Evolutionary conservation across 148 eudicot species (phyloP).

Genomic region (Persicaria maculosa): DNA sequence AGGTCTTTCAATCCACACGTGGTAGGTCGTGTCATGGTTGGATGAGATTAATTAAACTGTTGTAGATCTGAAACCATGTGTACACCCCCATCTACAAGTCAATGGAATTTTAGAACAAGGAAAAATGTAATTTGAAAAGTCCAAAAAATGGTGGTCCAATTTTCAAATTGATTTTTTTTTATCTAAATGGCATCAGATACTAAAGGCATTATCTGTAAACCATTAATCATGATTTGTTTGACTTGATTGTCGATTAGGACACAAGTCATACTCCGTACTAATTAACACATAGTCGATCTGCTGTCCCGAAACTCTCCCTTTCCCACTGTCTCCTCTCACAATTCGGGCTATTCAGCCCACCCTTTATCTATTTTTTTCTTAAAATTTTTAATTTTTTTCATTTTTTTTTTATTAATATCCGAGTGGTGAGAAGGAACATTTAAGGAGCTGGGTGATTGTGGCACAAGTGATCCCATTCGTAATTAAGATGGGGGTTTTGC

Average conservation of each 20-base stretch:
- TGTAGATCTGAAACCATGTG: slow-evolving; percentile 10
- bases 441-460: too few relatives aligned
- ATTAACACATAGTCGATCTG: too few relatives aligned
- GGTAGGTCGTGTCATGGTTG: neutral
- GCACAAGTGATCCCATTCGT: too few relatives aligned
- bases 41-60: neutral
- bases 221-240: neutral
- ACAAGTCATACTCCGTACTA: too few relatives aligned
- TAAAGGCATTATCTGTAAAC: neutral
- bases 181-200: slow-evolving; percentile 7
- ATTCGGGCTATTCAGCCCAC: too few relatives aligned
- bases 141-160: neutral
- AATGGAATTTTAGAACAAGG: neutral
- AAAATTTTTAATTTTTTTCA: too few relatives aligned
- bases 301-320: too few relatives aligned
- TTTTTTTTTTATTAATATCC: too few relatives aligned
- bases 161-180: neutral
- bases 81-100: neutral
- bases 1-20: neutral
- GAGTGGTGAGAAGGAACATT: too few relatives aligned
- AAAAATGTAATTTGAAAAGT: neutral
- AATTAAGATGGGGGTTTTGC: too few relatives aligned
- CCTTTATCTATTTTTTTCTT: too few relatives aligned
- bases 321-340: too few relatives aligned
- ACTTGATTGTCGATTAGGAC: neutral